Evolutionary conservation across 352 stramenopile species (phyloP), one percentile per base, ranked within the genome.

Genomic region (Phytophthora crassamura): DNA sequence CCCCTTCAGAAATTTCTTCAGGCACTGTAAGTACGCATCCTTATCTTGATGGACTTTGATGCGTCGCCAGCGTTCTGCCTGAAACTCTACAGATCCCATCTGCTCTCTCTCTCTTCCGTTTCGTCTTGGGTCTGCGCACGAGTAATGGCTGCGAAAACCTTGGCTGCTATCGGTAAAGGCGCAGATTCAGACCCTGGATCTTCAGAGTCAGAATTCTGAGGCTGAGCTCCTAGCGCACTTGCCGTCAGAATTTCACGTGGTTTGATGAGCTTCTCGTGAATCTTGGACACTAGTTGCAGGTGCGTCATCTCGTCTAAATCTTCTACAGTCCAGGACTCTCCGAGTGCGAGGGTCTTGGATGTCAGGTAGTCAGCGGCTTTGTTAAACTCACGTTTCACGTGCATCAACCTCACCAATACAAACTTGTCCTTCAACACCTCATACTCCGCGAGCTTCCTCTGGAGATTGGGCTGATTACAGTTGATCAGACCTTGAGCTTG

Each of bases 351-450:
- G 25, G 25, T 30, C 4, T 30, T 30, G 2, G 25, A 30, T 1
- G 25, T 30, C 25, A 30, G 6, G 3, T 60, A 48, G 6, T 60
- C 48, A 14, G 48, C 39, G 4, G 48, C 39, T 33, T 65, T 47
- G 11, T 59, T 52, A 12, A 18, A 59, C 1, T 59, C 38, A 1
- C 47, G 58, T 20, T 59, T 65, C 1, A 65, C 47, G 14, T 65
- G 38, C 1, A 65, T 47, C 39, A 41, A 16, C 0, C 25, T 5
- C 5, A 30, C 25, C 4, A 30, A 5, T 4, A 6, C 6, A 4
- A 30, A 30, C 25, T 30, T 30, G 3, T 30, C 25, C 4, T 30
- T 30, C 5, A 30, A 4, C 25, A 14, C 33, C 18, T 59, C 57
- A 5, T 34, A 54, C 30, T 64, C 25, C 0, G 43, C 46, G 0